phyloP scores from a whole-genome alignment of 1,284 basidiomycete species.

The Trichosporon ovoides region DNA sequence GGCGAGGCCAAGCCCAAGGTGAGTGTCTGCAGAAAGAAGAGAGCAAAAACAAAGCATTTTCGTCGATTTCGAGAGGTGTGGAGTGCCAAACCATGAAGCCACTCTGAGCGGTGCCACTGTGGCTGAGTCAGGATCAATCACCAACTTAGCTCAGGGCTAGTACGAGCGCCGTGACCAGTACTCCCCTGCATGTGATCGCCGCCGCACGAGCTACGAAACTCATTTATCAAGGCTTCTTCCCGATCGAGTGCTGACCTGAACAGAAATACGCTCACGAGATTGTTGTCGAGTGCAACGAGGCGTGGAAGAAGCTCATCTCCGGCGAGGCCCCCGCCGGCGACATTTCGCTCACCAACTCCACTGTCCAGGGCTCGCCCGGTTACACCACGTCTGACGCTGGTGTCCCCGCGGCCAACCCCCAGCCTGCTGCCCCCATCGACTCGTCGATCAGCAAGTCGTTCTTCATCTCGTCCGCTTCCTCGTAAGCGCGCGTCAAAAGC shows the following conservation, averaged over 20 bases:
- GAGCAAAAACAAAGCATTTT: background rate
- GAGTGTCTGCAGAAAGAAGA: background rate
- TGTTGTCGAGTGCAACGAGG: slow-evolving; percentile 97
- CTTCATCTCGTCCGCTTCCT: slow-evolving; percentile 63
- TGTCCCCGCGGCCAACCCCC: slow-evolving; percentile 73
- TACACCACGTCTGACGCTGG: slow-evolving; percentile 62
- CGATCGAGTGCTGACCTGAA: background rate
- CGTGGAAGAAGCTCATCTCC: slow-evolving; percentile 88
- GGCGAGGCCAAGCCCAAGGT: slow-evolving; percentile 97
- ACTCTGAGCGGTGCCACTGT: too few species aligned
- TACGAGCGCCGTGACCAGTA: too few species aligned
- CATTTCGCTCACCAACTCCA: slow-evolving; percentile 63
- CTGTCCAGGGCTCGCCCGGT: slow-evolving; percentile 69
- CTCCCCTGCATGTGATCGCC: too few species aligned
- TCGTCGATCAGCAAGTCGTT: slow-evolving; percentile 64
- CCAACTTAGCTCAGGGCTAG: too few species aligned
- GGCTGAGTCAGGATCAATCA: too few species aligned
- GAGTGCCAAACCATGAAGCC: background rate
- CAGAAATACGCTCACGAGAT: slow-evolving; percentile 94
- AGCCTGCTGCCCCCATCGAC: slow-evolving; percentile 79
- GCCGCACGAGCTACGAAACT: too few species aligned
- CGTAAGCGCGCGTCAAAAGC: slow-evolving; percentile 37
- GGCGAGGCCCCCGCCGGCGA: slow-evolving; percentile 67
- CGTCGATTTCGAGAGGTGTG: background rate
- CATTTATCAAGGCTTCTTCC: too few species aligned